Percentiles rank a stretch among this genome's conserved stretches.
Conservation (phyloP, 1,284 basidiomycete genomes). For the Cystobasidium slooffiae region DNA sequence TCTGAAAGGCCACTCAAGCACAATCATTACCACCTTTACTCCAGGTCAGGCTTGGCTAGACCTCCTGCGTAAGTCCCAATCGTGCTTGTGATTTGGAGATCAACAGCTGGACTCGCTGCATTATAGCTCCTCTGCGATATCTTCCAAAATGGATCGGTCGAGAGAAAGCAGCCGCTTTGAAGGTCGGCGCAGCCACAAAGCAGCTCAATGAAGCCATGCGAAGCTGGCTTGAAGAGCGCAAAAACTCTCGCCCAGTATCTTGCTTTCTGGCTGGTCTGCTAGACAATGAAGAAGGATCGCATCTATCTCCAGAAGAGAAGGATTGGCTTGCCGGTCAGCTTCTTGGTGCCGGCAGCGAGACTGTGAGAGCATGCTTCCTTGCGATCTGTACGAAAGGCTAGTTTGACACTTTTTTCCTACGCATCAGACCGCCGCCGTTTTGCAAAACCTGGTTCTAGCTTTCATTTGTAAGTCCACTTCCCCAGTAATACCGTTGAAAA, state of each 20-base stretch:
- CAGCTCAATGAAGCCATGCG: background rate
- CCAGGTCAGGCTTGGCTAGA: background rate
- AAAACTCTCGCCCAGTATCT: background rate
- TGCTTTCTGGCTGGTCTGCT: conserved; percentile 1
- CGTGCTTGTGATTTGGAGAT: background rate
- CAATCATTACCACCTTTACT: conserved; percentile 1
- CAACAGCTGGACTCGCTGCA: background rate
- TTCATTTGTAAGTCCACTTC: background rate
- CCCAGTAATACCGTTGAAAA: too few species aligned
- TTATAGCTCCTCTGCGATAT: background rate
- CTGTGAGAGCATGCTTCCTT: too few species aligned
- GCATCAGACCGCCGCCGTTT: background rate
- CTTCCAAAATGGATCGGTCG: background rate
- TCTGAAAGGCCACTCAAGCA: conserved; percentile 2
- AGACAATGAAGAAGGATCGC: conserved; percentile 6
- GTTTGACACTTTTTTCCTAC: background rate
- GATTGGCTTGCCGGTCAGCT: conserved; percentile 15
- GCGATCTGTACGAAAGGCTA: background rate
- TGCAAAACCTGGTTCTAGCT: conserved; percentile 1
- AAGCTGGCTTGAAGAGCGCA: background rate
- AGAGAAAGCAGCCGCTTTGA: conserved; percentile 4
- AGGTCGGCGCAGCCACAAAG: background rate
- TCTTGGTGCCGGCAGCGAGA: background rate
- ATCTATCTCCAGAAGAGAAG: conserved; percentile 4
- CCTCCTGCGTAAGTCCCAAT: background rate